Base-by-base conservation (phyloP, 2,329 filamentous ascomycete genomes). In the Trichocomaceae sp. region DNA sequence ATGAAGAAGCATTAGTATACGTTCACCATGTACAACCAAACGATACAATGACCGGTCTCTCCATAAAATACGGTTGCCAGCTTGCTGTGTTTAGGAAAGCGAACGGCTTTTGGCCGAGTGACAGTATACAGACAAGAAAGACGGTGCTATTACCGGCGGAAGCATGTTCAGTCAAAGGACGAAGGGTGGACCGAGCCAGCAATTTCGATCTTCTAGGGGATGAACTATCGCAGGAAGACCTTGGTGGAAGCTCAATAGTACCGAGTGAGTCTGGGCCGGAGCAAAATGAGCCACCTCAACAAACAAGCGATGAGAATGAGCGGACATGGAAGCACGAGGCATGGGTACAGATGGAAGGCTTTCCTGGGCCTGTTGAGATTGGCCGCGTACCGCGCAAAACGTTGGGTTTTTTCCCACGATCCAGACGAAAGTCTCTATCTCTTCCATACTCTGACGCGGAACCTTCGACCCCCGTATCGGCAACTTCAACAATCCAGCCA, bases 31-130 rank as follows among this genome's bases (percentile, higher is more conserved):
- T 97, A 17, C 81, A 85, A 62, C 82, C 85, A 13, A 82, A 82
- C 45, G 93, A 99, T 72, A 97, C 90, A 1, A 84, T 97, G 62
- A 90, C 91, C 1, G 92, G 93, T 2, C 84, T 99, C 50, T 87
- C 93, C 51, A 85, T 99, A 60, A 88, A 86, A 63, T 99, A 95
- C 71, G 86, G 88, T 63, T 97, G 92, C 69, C 83, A 88, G 59
- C 84, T 90, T 54, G 86, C 91, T 47, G 81, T 87, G 1, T 85
- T 99, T 61, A 82, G 89, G 56, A 93, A 88, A 68, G 85, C 90
- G 39, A 99, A 99, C 68, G 84, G 93, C 10, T 84, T 99, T 65
- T 99, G 93, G 93, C 89, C 90, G 6, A 89, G 90, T 60, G 93
- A 97, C 67, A 90, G 84, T 59, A 86, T 97, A 35, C 92, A 96